Base-by-base conservation (phyloP, 1,284 basidiomycete genomes). In the Stereum hirsutum region DNA sequence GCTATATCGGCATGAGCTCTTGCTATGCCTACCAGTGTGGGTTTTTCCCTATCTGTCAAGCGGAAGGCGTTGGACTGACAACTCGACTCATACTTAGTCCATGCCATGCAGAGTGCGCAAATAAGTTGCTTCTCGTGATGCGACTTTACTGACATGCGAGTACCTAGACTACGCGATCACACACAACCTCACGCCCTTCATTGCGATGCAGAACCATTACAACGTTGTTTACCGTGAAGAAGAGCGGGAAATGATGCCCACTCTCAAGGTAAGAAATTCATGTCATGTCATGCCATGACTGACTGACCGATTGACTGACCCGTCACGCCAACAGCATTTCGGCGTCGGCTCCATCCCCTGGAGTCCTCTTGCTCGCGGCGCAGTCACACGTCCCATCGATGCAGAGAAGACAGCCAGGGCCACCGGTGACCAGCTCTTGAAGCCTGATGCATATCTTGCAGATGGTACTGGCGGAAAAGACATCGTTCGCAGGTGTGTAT, bases 131-230 rank as follows among this genome's bases (percentile, higher is more conserved):
- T 15, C 4, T n/a, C 14, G 6, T 8, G 2, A 25, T 27, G 12
- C 10, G 7, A 27, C 12, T 31, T 7, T 12, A 10, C 38, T 21
- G 2, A 40, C 21, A 12, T 40, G 2, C 15, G 8, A 60, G 49
- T 57, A 57, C 1, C 5, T 32, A 46, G 45, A 44, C 35, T 47
- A 47, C 19, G 46, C 46, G 6, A 44, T 47, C 15, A 17, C 27
- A 12, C 43, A 47, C 34, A 41, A 44, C 15, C 28, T 47, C 11
- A 44, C 46, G 21, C 46, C 42, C 7, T 47, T 47, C 43, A 41
- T 47, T 35, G 41, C 42, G 10, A 47, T 47, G 46, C 46, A 47
- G 39, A 44, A 47, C 39, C 46, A 47, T 23, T 42, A 42, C 33
- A 44, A 43, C 23, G 35, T 47, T 12, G n/a, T 43, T 2, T 47